Conservation (phyloP, 257 asterid species). For the Nicotiana knightiana region DNA sequence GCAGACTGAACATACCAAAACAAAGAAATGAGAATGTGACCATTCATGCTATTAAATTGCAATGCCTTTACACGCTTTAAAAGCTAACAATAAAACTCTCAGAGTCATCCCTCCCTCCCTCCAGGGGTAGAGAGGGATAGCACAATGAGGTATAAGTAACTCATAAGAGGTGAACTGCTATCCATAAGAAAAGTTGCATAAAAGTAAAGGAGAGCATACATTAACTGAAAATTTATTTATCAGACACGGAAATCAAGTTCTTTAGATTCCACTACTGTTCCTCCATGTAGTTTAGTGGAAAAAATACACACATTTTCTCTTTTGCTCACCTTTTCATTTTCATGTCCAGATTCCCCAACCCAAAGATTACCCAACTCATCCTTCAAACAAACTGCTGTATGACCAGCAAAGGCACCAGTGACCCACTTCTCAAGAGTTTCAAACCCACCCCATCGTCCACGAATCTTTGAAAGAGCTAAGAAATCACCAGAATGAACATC, state of each 20-base stretch:
- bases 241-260: background rate
- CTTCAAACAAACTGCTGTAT: slow-evolving; percentile 93
- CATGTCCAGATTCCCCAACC: slow-evolving; percentile 99
- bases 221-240: background rate
- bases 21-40: background rate
- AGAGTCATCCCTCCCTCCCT: background rate
- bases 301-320: background rate
- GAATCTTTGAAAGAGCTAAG: slow-evolving; percentile 90
- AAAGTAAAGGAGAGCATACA: background rate
- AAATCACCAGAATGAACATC: slow-evolving; percentile 96
- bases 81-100: background rate
- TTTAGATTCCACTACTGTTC: background rate
- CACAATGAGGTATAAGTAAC: background rate
- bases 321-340: slow-evolving; percentile 78
- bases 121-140: background rate
- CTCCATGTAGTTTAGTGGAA: background rate
- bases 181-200: background rate
- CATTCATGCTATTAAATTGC: background rate
- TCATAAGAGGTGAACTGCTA: background rate
- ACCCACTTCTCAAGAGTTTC: slow-evolving; percentile 99
- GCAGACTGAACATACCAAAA: background rate
- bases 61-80: background rate
- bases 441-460: slow-evolving; percentile 99
- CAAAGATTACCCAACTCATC: slow-evolving; percentile 81
- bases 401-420: slow-evolving; percentile 99